Conservation (phyloP, 441 rosid species). For the Populus hybrid region DNA sequence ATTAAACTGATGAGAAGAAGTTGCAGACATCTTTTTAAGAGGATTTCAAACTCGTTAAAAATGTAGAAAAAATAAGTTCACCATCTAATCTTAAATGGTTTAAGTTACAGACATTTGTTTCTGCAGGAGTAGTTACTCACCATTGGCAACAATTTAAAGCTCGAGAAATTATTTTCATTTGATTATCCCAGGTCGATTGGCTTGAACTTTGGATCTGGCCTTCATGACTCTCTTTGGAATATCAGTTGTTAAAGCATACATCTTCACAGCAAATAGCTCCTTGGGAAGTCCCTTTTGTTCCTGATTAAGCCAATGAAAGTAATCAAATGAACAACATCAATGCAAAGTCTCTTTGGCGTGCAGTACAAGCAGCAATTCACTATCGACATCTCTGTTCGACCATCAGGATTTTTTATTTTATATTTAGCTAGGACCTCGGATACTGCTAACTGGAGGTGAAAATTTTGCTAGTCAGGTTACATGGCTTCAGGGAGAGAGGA, state of each 20-base stretch:
- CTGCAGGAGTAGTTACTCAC: too few relatives aligned
- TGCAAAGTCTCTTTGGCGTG: not conserved
- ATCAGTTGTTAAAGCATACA: constrained; percentile 77
- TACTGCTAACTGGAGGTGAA: not conserved
- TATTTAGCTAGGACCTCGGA: not conserved
- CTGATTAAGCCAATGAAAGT: constrained; percentile 31
- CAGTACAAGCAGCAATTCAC: not conserved
- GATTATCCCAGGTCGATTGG: constrained; percentile 66
- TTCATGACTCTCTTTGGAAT: constrained; percentile 46
- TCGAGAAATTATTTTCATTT: constrained; percentile 29
- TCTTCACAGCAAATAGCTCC: constrained; percentile 78
- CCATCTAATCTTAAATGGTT: not conserved
- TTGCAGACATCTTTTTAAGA: not conserved
- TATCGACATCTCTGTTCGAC: not conserved
- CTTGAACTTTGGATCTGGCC: constrained; percentile 50
- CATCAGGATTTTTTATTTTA: not conserved
- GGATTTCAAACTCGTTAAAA: not conserved
- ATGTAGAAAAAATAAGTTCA: not conserved
- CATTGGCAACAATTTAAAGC: not conserved
- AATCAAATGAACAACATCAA: not conserved
- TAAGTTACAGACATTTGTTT: too few relatives aligned
- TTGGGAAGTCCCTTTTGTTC: constrained; percentile 77
- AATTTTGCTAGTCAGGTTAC: not conserved
- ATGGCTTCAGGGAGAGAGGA: not conserved
- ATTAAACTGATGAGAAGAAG: not conserved